A percentile compares a stretch with the other conserved stretches of the same genome.
phyloP scores from a whole-genome alignment of 139 green algal genomes.

The Chlamydomonas incerta region DNA sequence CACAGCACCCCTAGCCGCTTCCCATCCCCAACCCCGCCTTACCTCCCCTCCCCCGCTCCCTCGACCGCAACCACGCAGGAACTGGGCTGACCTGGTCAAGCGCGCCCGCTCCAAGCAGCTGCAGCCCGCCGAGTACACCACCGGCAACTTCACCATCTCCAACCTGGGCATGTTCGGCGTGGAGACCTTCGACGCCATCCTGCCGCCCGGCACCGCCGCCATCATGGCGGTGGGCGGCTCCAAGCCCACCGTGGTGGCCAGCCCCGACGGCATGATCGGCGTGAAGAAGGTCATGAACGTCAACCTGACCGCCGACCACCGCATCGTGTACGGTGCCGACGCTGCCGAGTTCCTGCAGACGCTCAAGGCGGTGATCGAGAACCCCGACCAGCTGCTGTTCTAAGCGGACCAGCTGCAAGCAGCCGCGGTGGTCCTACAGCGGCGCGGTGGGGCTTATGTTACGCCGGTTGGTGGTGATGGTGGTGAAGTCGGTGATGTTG shows the following conservation, averaged over 20 bases:
- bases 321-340: conserved; percentile 95
- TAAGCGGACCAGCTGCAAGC: background rate
- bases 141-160: conserved; percentile 97
- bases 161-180: conserved; percentile 99
- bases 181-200: conserved; percentile 96
- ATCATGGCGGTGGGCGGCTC: conserved; percentile 95
- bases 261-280: conserved; percentile 87
- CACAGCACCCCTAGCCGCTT: background rate
- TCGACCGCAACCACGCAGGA: conserved; percentile 4
- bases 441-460: too few relatives aligned
- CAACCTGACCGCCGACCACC: conserved; percentile 98
- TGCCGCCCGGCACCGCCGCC: conserved; percentile 88
- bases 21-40: background rate
- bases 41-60: background rate
- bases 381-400: conserved; percentile 63
- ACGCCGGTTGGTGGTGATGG: too few relatives aligned
- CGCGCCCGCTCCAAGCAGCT: conserved; percentile 96
- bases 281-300: conserved; percentile 96
- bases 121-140: conserved; percentile 84
- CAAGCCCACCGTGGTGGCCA: conserved; percentile 91
- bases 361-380: conserved; percentile 92
- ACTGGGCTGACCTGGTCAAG: conserved; percentile 88
- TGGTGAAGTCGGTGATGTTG: too few relatives aligned
- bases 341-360: conserved; percentile 95
- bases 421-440: too few relatives aligned